These are phyloP conservation scores for Rhizoclosmatium globosum DNA, from an alignment of 192 early-diverging fungal genomes.

Conservation along the genomic window DNA sequence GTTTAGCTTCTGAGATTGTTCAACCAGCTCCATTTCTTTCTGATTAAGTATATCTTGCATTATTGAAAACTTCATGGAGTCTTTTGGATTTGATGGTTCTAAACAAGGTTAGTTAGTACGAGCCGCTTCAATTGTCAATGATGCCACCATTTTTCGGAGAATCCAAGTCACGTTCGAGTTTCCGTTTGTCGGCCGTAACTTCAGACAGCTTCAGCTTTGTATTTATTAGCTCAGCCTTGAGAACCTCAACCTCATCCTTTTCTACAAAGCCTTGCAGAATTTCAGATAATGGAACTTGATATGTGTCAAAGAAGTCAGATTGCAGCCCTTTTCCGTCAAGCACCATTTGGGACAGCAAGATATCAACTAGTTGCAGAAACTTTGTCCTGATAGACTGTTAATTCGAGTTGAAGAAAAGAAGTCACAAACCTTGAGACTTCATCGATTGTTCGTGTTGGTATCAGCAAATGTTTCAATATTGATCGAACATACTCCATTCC, in stretches of 20 bases:
- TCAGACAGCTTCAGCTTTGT: conserved; percentile 24
- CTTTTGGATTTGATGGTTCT: not conserved
- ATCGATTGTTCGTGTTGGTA: conserved; percentile 46
- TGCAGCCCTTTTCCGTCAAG: conserved; percentile 50
- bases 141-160: not conserved
- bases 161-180: conserved; percentile 31
- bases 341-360: conserved; percentile 50
- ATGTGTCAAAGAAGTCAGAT: conserved; percentile 50
- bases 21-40: conserved; percentile 24
- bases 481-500: conserved; percentile 36
- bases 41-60: conserved; percentile 31
- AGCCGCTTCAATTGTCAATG: not conserved
- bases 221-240: conserved; percentile 41
- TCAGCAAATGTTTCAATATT: conserved; percentile 50
- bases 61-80: conserved; percentile 23
- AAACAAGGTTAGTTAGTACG: not conserved
- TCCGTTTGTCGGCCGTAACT: conserved; percentile 17
- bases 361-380: conserved; percentile 46
- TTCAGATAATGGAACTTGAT: conserved; percentile 44
- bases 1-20: not conserved
- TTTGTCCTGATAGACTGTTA: conserved; percentile 39
- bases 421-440: conserved; percentile 34
- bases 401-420: not conserved
- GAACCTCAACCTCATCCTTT: conserved; percentile 35
- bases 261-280: conserved; percentile 48